Evolutionary conservation across 176 grass and related monocot genomes (phyloP).

Genomic region (Musa beccarii): DNA sequence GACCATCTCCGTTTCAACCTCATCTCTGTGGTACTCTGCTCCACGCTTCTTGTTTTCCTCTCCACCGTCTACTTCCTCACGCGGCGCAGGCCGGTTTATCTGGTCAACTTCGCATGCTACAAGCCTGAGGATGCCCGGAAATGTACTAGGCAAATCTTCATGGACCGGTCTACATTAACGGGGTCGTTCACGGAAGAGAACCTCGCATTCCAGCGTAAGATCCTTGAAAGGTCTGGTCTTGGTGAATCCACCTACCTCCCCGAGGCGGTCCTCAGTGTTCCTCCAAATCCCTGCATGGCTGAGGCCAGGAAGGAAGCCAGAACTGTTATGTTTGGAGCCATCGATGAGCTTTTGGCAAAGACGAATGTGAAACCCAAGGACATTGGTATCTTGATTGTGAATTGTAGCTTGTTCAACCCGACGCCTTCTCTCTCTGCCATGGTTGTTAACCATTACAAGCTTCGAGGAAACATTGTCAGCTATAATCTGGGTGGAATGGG

Average conservation of each 20-base stretch:
- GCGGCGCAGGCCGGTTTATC: constrained; percentile 52
- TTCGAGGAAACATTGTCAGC: constrained; percentile 68
- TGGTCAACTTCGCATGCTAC: constrained; percentile 80
- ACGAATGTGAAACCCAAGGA: constrained; percentile 58
- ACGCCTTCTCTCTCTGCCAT: constrained; percentile 84
- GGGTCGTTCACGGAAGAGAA: constrained; percentile 48
- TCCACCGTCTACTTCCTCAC: constrained; percentile 66
- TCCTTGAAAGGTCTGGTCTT: constrained; percentile 63
- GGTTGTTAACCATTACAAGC: constrained; percentile 86
- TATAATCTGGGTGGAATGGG: constrained; percentile 89
- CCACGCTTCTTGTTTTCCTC: constrained; percentile 68
- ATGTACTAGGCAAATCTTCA: constrained; percentile 53
- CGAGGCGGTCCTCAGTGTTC: constrained; percentile 38
- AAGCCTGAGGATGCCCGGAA: constrained; percentile 41
- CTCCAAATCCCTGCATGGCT: constrained; percentile 59
- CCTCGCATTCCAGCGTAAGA: constrained; percentile 84
- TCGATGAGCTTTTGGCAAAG: constrained; percentile 64
- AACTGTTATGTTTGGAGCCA: constrained; percentile 71
- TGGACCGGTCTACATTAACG: constrained; percentile 39
- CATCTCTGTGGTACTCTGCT: constrained; percentile 46
- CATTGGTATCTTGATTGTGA: constrained; percentile 68
- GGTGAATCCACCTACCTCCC: constrained; percentile 72
- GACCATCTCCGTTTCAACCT: constrained; percentile 62
- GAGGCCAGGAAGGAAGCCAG: constrained; percentile 51
- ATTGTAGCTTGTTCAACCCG: constrained; percentile 91